A percentile compares a stretch with the other conserved stretches of the same genome.
Evolutionary conservation across 2,329 filamentous ascomycete genomes (phyloP).

Genomic region (Exophiala spinifera): DNA sequence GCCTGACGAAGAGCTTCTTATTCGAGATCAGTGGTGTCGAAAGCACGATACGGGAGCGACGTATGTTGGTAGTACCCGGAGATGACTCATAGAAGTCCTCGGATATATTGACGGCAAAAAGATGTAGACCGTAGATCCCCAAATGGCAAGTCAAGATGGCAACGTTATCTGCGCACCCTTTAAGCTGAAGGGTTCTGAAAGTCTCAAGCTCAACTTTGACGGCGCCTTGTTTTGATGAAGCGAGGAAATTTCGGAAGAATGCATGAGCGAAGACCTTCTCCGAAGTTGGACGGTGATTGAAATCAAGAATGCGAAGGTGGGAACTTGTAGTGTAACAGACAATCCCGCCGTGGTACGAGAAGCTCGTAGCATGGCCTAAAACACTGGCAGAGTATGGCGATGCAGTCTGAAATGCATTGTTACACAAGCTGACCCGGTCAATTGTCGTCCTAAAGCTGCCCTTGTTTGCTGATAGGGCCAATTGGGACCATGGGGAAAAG

Average conservation of each 20-base stretch:
- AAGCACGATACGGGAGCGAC: slow-evolving; percentile 40
- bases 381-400: slow-evolving; percentile 61
- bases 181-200: slow-evolving; percentile 42
- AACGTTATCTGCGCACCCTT: slow-evolving; percentile 58
- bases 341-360: slow-evolving; percentile 61
- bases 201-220: slow-evolving; percentile 24
- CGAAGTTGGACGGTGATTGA: slow-evolving; percentile 47
- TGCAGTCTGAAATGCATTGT: slow-evolving; percentile 50
- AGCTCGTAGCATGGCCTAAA: slow-evolving; percentile 59
- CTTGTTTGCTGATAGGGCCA: slow-evolving; percentile 45
- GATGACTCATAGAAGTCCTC: slow-evolving; percentile 7
- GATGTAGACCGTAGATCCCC: slow-evolving; percentile 43
- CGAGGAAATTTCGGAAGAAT: slow-evolving; percentile 35
- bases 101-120: slow-evolving; percentile 52
- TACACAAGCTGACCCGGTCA: slow-evolving; percentile 59
- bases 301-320: slow-evolving; percentile 57
- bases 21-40: slow-evolving; percentile 44
- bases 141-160: slow-evolving; percentile 57
- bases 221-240: background rate
- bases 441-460: slow-evolving; percentile 50
- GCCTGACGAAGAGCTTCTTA: slow-evolving; percentile 64
- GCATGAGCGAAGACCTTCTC: slow-evolving; percentile 59
- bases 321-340: slow-evolving; percentile 60
- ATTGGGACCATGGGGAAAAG: slow-evolving; percentile 35
- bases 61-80: background rate